Percentiles rank a stretch among this genome's conserved stretches.
Evolutionary conservation across 169 alveolate species (phyloP).

Genomic region (Cryptosporidium parvum): DNA sequence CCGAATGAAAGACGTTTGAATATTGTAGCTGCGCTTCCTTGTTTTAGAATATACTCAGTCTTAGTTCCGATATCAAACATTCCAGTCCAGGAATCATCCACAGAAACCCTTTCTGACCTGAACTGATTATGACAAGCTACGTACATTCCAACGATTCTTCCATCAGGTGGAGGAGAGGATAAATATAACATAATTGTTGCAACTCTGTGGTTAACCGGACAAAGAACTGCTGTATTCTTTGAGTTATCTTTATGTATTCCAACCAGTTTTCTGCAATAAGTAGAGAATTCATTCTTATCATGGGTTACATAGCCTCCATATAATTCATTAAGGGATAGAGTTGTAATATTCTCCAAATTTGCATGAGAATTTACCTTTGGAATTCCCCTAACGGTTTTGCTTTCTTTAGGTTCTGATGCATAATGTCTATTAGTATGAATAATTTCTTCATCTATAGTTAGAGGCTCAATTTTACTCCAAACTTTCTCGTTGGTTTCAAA

Average conservation of each 20-base stretch:
- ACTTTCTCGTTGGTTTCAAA: neutral
- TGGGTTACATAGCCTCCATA: conserved; percentile 41
- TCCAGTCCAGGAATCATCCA: conserved; percentile 65
- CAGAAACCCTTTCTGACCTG: conserved; percentile 6
- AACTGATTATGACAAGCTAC: conserved; percentile 46
- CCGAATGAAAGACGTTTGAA: conserved; percentile 53
- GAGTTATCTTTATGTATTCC: conserved; percentile 32
- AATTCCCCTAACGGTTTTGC: conserved; percentile 56
- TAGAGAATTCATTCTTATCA: conserved; percentile 31
- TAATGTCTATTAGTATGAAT: conserved; percentile 9
- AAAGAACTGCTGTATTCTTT: conserved; percentile 28
- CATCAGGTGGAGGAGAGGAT: conserved; percentile 18
- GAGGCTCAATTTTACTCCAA: conserved; percentile 5
- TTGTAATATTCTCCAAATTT: neutral
- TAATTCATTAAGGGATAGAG: conserved; percentile 40
- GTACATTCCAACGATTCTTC: conserved; percentile 18
- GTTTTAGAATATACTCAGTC: conserved; percentile 9
- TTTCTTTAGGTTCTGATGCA: conserved; percentile 57
- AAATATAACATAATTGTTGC: conserved; percentile 36
- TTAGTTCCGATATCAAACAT: conserved; percentile 52
- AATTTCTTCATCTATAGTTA: conserved; percentile 3
- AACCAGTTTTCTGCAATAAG: conserved; percentile 47
- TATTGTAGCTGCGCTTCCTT: conserved; percentile 14
- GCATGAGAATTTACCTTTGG: conserved; percentile 38
- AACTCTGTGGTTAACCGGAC: conserved; percentile 45